Conservation (phyloP, 2,329 filamentous ascomycete species). For the Alternaria viburni region DNA sequence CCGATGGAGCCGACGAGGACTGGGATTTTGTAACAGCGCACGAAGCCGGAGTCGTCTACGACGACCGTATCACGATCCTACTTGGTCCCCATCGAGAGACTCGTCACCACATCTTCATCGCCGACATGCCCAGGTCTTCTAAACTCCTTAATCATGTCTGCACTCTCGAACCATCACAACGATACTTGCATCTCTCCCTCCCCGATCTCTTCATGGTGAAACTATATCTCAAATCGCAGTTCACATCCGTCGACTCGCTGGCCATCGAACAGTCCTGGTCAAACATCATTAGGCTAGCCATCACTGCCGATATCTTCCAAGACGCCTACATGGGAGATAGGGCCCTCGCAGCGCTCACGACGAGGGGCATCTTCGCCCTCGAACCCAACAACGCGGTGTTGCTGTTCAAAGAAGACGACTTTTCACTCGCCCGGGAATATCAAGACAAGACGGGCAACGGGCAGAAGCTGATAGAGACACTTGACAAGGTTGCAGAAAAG, state of each 20-base stretch:
- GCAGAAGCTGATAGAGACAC: background rate
- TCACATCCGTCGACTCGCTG: background rate
- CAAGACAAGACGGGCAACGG: background rate
- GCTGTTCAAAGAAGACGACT: background rate
- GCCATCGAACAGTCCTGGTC: background rate
- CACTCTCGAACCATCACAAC: background rate
- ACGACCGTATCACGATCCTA: slow-evolving; percentile 6
- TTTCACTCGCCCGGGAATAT: background rate
- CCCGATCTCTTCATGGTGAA: background rate
- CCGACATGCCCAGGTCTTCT: slow-evolving; percentile 2
- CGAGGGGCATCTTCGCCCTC: background rate
- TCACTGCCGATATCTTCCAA: background rate
- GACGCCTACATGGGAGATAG: background rate
- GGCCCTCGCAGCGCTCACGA: background rate
- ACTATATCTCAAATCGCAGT: background rate
- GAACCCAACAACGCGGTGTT: background rate
- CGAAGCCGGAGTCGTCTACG: background rate
- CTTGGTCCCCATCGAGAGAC: background rate
- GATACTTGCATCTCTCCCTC: background rate
- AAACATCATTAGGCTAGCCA: slow-evolving; percentile 4
- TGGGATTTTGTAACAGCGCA: slow-evolving; percentile 2
- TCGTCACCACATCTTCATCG: background rate
- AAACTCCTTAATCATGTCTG: background rate
- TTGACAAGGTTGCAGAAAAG: background rate
- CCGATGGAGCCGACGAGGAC: background rate